Evolutionary conservation across 805 yeast genomes (phyloP), one percentile per base, ranked within the genome.

Genomic region (Candida sanyiensis): DNA sequence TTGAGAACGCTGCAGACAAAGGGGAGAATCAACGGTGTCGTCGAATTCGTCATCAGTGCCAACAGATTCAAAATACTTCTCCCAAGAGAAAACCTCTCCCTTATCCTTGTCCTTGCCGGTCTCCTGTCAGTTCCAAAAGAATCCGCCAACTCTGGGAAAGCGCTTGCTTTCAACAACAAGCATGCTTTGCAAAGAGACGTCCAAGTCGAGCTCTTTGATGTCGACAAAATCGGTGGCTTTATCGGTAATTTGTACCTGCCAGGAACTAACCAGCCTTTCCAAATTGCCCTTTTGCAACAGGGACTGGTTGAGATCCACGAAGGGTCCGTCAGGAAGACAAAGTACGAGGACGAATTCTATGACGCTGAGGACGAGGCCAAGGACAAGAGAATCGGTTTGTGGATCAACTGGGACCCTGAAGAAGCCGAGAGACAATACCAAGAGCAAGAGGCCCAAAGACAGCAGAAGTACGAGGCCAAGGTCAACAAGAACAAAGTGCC

Each of bases 171-270:
- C 52, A 70, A 78, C 43, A 67, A 66, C 50, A 70, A 69, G 44
- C 72, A 72, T 44, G 68, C 73, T 37, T 66, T 76, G 57, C 96
- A 86, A 63, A 73, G 87, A 54, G 85, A 79, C 45, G 84, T 86
- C 30, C 77, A 73, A 46, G 64, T 86, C 46, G 81, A 80, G 38
- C 72, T 86, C 16, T 74, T 74, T 47, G 80, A 74, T 41, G 73
- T 74, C 37, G 96, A 87, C 57, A 83, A 78, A 54, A 67, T 80
- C 40, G 95, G 95, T 42, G 85, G 83, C 0, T 87, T 87, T 53
- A 75, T 84, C 52, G 93, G 95, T 33, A 75, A 78, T 51, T 51
- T 84, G 37, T 82, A 64, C 54, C 52, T 75, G 9, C 72, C 71
- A 11, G 69, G 75, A 2, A 67, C 66, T 32, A 64, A 66, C 22